Evolutionary conservation across 2,329 filamentous ascomycete genomes (phyloP), one percentile per base, ranked within the genome.

Genomic region (Colletotrichum costaricense): DNA sequence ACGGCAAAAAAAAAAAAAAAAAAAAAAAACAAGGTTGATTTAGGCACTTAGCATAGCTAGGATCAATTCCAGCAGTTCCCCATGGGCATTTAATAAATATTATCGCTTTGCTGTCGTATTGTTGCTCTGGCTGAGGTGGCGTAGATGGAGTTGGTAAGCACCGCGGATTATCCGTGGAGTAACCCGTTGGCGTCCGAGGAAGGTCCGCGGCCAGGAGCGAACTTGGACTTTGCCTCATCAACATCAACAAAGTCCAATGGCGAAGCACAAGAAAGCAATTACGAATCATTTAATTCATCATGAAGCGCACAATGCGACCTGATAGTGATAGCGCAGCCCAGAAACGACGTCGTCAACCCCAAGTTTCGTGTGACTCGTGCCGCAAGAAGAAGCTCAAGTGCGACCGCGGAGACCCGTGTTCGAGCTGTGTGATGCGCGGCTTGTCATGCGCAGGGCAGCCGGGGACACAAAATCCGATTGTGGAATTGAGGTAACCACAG

Each of bases 381-480:
- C 77, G 80, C 14, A 74, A 59, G 30, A 81, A 80, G 69, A 82
- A 82, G 75, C 76, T 81, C 58, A 82, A 81, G 71, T 81, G 80
- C 65, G 79, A 80, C 69, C 76, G 79, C 19, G 71, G 55, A 2
- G 55, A 72, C 24, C 80, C 80, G 5, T 82, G 80, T 52, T 76
- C 75, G 12, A 80, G 76, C 59, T 82, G 80, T 57, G 67, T 74
- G 14, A 68, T 77, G 7, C 78, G 80, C 19, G 75, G 77, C 0
- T 65, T 79, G 28, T 28, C 72, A 9, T 82, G 80, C 64, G 69
- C 76, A 6, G 77, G 77, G 14, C 72, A 73, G 24, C 63, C 70
- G 19, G 62, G 9, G 0, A 35, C 60, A 26, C 60, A 54, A 26
- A 54, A 12, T 1, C n/a, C 42, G 2, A 35, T 28, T 14, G 11